Percentiles rank a stretch among this genome's conserved stretches.
These are phyloP conservation scores for Fusarium tanahbumbuense DNA, from an alignment of 2,329 filamentous ascomycete genomes.

Conservation along the genomic window DNA sequence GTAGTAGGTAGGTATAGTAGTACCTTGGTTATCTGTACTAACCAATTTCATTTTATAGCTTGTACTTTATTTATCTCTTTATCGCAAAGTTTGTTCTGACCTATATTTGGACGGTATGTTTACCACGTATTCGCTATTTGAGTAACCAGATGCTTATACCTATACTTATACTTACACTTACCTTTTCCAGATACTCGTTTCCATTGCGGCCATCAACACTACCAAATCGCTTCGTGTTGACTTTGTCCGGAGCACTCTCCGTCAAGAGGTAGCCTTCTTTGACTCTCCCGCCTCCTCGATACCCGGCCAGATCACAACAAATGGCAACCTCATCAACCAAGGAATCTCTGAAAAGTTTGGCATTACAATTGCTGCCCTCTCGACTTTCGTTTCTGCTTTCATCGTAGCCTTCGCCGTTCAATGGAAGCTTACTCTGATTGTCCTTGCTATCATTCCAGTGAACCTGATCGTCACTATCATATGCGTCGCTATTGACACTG, in stretches of 20 bases:
- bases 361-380: conserved; percentile 54
- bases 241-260: conserved; percentile 53
- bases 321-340: conserved; percentile 58
- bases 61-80: conserved; percentile 70
- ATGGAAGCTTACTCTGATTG: conserved; percentile 58
- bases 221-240: conserved; percentile 53
- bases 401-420: conserved; percentile 55
- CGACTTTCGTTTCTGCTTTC: conserved; percentile 56
- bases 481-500: conserved; percentile 55
- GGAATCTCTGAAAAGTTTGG: conserved; percentile 61
- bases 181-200: conserved; percentile 50
- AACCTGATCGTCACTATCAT: conserved; percentile 56
- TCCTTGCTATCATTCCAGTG: conserved; percentile 59
- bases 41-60: conserved; percentile 47
- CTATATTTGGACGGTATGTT: conserved; percentile 65
- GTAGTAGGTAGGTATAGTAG: too few relatives aligned
- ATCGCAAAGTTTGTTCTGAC: conserved; percentile 64
- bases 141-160: not conserved
- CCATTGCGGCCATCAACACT: conserved; percentile 53
- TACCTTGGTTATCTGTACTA: not conserved
- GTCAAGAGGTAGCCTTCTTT: conserved; percentile 68
- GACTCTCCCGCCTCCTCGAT: conserved; percentile 60
- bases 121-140: not conserved
- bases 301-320: conserved; percentile 60
- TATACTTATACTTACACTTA: too few relatives aligned